These are phyloP conservation scores for Akanthomyces lecanii DNA, from an alignment of 2,329 filamentous ascomycete species.

Conservation along the genomic window DNA sequence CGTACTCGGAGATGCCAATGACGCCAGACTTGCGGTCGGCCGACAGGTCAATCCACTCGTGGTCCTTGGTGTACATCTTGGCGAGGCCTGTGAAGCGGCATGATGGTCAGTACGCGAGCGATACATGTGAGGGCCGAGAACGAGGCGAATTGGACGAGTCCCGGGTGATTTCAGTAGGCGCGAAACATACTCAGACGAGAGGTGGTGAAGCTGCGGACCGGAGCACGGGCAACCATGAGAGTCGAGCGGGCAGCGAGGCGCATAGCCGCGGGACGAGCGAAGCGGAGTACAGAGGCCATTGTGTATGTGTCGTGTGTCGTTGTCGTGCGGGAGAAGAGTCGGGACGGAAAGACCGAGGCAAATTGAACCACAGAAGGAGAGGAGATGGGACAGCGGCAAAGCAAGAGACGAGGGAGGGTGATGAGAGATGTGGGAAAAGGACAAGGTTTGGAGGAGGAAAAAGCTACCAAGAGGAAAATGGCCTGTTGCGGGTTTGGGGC, in stretches of 20 bases:
- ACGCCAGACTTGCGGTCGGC: conserved; percentile 77
- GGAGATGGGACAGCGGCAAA: not conserved
- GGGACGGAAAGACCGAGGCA: conserved; percentile 7
- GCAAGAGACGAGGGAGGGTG: not conserved
- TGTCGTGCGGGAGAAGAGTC: not conserved
- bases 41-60: conserved; percentile 94
- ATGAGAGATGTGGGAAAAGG: conserved; percentile 5
- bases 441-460: conserved; percentile 13
- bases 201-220: conserved; percentile 37
- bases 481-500: conserved; percentile 14
- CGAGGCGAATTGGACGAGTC: not conserved
- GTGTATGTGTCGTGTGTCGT: conserved; percentile 22
- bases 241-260: conserved; percentile 35
- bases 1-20: conserved; percentile 85
- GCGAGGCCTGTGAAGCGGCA: conserved; percentile 45
- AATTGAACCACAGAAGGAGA: not conserved
- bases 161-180: not conserved
- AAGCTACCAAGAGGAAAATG: conserved; percentile 6
- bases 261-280: conserved; percentile 44
- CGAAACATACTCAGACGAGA: conserved; percentile 32
- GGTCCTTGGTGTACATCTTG: conserved; percentile 92
- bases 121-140: not conserved
- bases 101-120: not conserved
- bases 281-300: conserved; percentile 59
- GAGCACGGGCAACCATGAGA: conserved; percentile 35